These are phyloP conservation scores for Zymoseptoria ardabiliae DNA, from an alignment of 2,329 filamentous ascomycete species.

Conservation along the genomic window DNA sequence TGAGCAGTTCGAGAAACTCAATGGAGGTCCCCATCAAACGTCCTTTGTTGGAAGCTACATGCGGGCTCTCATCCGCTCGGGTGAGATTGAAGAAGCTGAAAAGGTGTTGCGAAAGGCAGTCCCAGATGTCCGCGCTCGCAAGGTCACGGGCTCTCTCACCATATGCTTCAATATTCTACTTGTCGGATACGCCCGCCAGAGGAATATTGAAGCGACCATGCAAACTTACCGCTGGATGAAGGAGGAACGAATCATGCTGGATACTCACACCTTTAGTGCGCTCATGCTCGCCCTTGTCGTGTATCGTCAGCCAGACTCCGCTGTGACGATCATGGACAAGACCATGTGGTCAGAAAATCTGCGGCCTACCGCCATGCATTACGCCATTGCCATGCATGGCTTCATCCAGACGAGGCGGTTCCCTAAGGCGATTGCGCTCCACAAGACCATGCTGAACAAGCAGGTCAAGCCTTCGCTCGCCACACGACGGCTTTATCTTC, in stretches of 20 bases:
- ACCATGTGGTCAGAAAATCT: constrained; percentile 45
- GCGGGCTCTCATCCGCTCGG: constrained; percentile 50
- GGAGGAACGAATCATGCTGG: constrained; percentile 41
- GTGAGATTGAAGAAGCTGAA: constrained; percentile 34
- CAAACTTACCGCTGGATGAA: constrained; percentile 51
- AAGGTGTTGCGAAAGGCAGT: constrained; percentile 52
- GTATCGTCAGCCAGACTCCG: constrained; percentile 47
- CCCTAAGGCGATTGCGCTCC: constrained; percentile 45
- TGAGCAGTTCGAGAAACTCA: constrained; percentile 49
- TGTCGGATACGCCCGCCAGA: constrained; percentile 57
- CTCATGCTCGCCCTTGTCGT: constrained; percentile 53
- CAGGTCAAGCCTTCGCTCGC: constrained; percentile 36
- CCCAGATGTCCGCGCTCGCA: constrained; percentile 29
- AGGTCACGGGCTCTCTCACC: constrained; percentile 48
- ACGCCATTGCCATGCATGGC: constrained; percentile 47
- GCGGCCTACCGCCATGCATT: constrained; percentile 43
- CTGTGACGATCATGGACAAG: constrained; percentile 45
- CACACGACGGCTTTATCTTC: constrained; percentile 37
- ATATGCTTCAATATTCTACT: constrained; percentile 75
- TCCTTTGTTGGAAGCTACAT: constrained; percentile 60
- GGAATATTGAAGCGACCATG: constrained; percentile 50
- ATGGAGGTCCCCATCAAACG: constrained; percentile 44
- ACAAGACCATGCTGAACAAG: constrained; percentile 36
- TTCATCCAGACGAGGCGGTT: constrained; percentile 36
- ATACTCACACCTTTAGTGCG: constrained; percentile 53